A percentile compares a stretch with the other conserved stretches of the same genome.
Conservation (phyloP, 2,329 filamentous ascomycete genomes). For the Trichoderma endophyticum region DNA sequence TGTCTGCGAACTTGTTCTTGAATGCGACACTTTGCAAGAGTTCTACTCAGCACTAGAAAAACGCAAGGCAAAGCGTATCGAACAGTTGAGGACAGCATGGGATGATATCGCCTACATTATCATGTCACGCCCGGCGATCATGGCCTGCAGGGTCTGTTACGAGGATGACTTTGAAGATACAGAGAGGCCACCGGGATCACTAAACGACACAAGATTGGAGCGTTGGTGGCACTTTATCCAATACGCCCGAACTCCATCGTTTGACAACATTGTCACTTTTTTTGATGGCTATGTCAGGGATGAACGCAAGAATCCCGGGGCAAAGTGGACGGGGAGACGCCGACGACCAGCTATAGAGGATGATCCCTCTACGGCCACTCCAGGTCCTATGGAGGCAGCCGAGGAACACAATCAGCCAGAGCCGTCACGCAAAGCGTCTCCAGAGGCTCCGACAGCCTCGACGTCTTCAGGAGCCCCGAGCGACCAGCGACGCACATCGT, state of each 20-base stretch:
- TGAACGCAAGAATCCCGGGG: fast-evolving
- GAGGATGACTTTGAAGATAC: background rate
- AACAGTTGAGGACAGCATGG: background rate
- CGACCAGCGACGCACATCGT: background rate
- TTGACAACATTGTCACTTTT: background rate
- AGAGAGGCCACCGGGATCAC: background rate
- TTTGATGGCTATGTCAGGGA: background rate
- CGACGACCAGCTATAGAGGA: background rate
- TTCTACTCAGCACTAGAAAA: background rate
- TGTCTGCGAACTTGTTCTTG: background rate
- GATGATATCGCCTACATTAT: background rate
- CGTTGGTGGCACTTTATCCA: background rate
- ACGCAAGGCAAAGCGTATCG: background rate
- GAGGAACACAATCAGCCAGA: background rate
- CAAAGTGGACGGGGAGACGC: background rate
- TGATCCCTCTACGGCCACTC: background rate
- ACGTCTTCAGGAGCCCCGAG: background rate
- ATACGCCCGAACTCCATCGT: background rate
- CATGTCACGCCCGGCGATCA: background rate
- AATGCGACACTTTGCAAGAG: background rate
- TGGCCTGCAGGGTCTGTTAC: background rate
- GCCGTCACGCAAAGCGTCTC: background rate
- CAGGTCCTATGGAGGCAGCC: background rate
- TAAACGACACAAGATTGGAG: background rate
- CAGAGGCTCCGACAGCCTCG: background rate